Evolutionary conservation across 768 basidiomycete genomes (phyloP).

Genomic region (Xanthoconium stramineum): DNA sequence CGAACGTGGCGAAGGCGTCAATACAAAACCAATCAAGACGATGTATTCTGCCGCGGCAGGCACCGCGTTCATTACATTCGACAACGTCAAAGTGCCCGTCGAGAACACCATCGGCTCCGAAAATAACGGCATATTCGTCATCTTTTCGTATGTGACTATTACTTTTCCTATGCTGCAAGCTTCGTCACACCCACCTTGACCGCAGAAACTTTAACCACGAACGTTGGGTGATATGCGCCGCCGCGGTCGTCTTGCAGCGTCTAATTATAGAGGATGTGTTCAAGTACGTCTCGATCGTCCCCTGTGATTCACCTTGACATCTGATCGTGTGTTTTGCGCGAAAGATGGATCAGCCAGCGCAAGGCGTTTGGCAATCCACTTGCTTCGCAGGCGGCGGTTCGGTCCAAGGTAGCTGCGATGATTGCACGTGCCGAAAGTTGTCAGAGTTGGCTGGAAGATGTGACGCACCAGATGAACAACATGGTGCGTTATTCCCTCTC

Average conservation of each 20-base stretch:
- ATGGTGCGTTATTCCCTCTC: conserved; percentile 44
- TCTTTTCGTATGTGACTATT: conserved; percentile 35
- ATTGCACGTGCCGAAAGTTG: conserved; percentile 63
- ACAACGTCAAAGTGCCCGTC: neutral
- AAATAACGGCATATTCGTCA: conserved; percentile 38
- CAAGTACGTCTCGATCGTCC: conserved; percentile 38
- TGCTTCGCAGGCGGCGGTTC: conserved; percentile 66
- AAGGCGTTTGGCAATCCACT: conserved; percentile 78
- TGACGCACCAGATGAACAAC: conserved; percentile 80
- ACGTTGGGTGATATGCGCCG: conserved; percentile 69
- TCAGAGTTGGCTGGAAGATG: conserved; percentile 75
- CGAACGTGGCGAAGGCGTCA: neutral
- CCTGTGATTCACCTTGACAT: neutral
- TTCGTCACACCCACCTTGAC: conserved; percentile 2
- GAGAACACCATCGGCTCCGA: neutral
- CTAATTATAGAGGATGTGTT: conserved; percentile 71
- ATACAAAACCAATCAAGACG: neutral
- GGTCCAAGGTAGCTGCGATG: conserved; percentile 75
- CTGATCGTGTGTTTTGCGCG: neutral
- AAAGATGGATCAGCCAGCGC: conserved; percentile 72
- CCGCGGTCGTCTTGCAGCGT: conserved; percentile 47
- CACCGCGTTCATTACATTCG: neutral
- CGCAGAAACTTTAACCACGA: conserved; percentile 65
- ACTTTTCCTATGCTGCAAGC: neutral
- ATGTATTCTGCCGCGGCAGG: neutral